Evolutionary conservation across 805 yeast genomes (phyloP), one percentile per base, ranked within the genome.

Genomic region (Kodamaea sagamina): DNA sequence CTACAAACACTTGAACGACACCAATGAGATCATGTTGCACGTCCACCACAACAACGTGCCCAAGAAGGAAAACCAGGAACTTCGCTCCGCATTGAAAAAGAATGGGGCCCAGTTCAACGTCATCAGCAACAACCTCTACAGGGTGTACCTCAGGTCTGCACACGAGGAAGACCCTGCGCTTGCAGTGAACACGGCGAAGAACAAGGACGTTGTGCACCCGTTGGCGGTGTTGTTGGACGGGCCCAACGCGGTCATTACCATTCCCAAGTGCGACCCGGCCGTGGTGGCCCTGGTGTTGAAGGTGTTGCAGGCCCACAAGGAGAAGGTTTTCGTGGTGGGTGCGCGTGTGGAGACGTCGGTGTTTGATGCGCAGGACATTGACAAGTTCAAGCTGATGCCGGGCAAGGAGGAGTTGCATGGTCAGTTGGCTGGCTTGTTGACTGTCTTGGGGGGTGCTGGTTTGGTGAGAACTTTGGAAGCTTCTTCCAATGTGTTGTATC

Each of bases 401-500:
- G 65, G 81, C 4, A 71, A 82, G 58, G 80, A 77, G 34, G 81
- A 82, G 52, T 69, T 92, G 52, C 93, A 87, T 45, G 80, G 86
- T 7, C 86, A 90, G 74, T 77, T 93, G 53, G 84, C 85, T 9
- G 96, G 96, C 8, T 72, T 88, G 43, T 78, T 92, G 58, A 82
- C 90, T n/a, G 67, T 85, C 44, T 72, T 87, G 50, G 87, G 96
- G 45, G 98, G 97, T 58, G 90, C 88, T 35, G 95, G 95, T 8
- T 75, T 92, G 59, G 95, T 86, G 9, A 79, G 78, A 67, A 87
- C 96, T 12, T 75, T 92, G 58, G 84, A 85, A 65, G 61, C 84
- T 13, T 71, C 87, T n/a, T 67, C 86, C 11, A 79, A 80, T 50
- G 66, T 70, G 45, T 75, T 90, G 53, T 87, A 87, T 58, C 69